Conservation (phyloP, 352 stramenopile species). For the Phytophthora pini region DNA sequence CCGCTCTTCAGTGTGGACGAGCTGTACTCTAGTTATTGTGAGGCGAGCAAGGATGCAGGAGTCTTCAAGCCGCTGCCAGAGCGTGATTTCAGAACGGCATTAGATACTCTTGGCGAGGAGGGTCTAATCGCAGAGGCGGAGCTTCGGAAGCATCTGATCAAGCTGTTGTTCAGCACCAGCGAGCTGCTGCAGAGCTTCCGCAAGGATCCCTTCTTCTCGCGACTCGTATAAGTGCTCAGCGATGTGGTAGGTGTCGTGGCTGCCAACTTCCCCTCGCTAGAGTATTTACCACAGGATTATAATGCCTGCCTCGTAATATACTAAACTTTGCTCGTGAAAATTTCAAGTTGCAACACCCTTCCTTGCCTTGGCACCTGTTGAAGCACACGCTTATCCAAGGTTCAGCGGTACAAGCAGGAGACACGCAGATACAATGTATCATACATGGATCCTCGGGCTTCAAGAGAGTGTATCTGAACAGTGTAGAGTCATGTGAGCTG, state of each 20-base stretch:
- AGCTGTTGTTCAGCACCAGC: conserved; percentile 71
- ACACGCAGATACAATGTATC: conserved; percentile 13
- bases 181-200: conserved; percentile 77
- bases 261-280: conserved; percentile 7
- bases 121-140: conserved; percentile 62
- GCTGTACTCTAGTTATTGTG: conserved; percentile 74
- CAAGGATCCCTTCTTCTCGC: conserved; percentile 77
- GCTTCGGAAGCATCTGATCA: conserved; percentile 79
- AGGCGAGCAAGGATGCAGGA: conserved; percentile 68
- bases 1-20: conserved; percentile 64
- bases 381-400: conserved; percentile 24
- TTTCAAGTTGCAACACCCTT: not conserved
- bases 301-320: conserved; percentile 35
- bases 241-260: conserved; percentile 14
- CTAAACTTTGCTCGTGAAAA: conserved; percentile 18
- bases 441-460: conserved; percentile 23
- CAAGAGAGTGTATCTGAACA: conserved; percentile 1
- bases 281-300: conserved; percentile 37
- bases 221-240: conserved; percentile 56
- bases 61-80: conserved; percentile 67
- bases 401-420: conserved; percentile 30
- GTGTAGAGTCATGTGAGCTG: conserved; percentile 27
- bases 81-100: conserved; percentile 69
- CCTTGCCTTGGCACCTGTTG: not conserved
- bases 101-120: conserved; percentile 77